Base-by-base conservation (phyloP, 495 filamentous ascomycete genomes). In the Aspergillus campestris region DNA sequence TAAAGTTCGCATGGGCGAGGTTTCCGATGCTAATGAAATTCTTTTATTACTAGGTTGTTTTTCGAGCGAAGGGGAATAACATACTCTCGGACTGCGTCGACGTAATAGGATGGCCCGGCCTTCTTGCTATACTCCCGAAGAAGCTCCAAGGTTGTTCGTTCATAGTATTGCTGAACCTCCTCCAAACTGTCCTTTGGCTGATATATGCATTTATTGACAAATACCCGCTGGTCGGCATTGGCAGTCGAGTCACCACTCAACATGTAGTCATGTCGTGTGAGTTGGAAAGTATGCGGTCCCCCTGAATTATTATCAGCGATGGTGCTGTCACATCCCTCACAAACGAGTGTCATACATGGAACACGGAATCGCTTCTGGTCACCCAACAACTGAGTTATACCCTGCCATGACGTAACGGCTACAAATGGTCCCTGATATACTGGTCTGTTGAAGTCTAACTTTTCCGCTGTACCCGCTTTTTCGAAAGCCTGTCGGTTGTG, bases 401-500 rank as follows among this genome's bases (percentile, higher is more conserved):
- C 44, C 35, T 35, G 14, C 50, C 44, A 52, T 31, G 42, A 34
- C 12, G 48, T 45, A 10, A 50, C 34, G 13, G 42, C 12, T 38
- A 6, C 10, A 6, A 32, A 28, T 15, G 18, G 15, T 6, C 9
- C 28, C 32, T 31, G 8, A 13, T 18, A 42, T 4, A 34, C 53
- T 1, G 83, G 83, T 1, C 70, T 67, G 8, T 74, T 70, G 42
- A 73, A 87, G 55, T 74, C 74, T 55, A 82, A 84, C 34, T 81
- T 62, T 24, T 77, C 64, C 28, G 67, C 79, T 24, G 71, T 69
- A 34, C 72, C 70, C 13, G 85, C 73, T 40, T 71, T 65, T 35
- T 72, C 78, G 32, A 77, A 60, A 41, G 86, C 84, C 56, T 74
- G 75, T 36, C 66, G 54, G 34, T 79, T 86, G 53, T 85, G 81